Evolutionary conservation across 2,329 filamentous ascomycete species (phyloP).

Genomic region (Paraphoma sp.): DNA sequence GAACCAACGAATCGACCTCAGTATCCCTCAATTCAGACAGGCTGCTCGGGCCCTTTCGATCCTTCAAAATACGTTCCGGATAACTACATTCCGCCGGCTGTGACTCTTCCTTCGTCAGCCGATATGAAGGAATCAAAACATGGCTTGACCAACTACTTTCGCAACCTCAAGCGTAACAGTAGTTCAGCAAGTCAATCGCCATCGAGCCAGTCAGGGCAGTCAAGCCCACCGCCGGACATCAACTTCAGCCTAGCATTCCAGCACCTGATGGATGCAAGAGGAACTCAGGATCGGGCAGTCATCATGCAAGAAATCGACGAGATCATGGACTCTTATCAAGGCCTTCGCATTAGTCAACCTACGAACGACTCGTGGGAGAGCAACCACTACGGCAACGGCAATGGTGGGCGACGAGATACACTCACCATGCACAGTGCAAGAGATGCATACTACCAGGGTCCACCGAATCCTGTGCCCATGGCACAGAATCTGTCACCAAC

Average conservation of each 20-base stretch:
- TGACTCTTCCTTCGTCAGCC: conserved; percentile 19
- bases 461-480: conserved; percentile 15
- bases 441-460: conserved; percentile 9
- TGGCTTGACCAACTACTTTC: conserved; percentile 32
- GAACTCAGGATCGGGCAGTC: conserved; percentile 23
- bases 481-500: conserved; percentile 19
- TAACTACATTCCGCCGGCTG: conserved; percentile 21
- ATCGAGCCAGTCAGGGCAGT: conserved; percentile 1
- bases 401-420: conserved; percentile 23
- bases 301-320: conserved; percentile 45
- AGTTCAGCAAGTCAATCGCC: conserved; percentile 10
- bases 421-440: conserved; percentile 24
- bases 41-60: conserved; percentile 12
- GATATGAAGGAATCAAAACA: conserved; percentile 22
- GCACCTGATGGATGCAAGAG: conserved; percentile 22
- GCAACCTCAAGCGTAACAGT: conserved; percentile 19
- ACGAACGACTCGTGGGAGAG: conserved; percentile 4
- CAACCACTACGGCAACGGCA: conserved; percentile 4
- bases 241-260: conserved; percentile 32
- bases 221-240: conserved; percentile 13
- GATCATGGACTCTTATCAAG: conserved; percentile 41
- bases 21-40: conserved; percentile 18
- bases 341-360: conserved; percentile 12
- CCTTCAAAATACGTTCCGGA: neutral
- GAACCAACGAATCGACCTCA: conserved; percentile 9